Percentiles rank a stretch among this genome's conserved stretches.
Evolutionary conservation across 176 grass and related monocot genomes (phyloP).

Genomic region (Lolium multiflorum): DNA sequence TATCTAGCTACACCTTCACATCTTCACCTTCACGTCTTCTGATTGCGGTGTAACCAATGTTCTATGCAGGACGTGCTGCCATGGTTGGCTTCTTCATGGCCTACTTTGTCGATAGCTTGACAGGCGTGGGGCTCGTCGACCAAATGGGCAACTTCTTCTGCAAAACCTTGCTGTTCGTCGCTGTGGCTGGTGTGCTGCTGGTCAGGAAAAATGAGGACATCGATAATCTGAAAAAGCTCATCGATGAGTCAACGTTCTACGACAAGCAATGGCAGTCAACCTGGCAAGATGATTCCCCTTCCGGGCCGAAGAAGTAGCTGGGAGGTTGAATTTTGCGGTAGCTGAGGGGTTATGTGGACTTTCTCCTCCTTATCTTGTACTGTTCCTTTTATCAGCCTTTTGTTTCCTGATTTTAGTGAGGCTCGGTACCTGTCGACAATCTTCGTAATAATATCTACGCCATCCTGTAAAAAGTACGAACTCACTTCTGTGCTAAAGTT

Average conservation of each 20-base stretch:
- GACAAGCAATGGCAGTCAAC: constrained; percentile 98
- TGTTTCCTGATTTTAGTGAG: constrained; percentile 26
- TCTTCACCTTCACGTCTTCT: not conserved
- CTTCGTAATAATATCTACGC: constrained; percentile 10
- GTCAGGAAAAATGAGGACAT: constrained; percentile 91
- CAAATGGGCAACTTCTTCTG: constrained; percentile 95
- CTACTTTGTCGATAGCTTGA: constrained; percentile 94
- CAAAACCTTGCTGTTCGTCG: constrained; percentile 88
- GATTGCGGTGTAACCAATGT: not conserved
- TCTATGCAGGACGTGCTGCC: constrained; percentile 77
- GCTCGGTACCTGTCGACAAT: constrained; percentile 3
- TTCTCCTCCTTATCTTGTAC: constrained; percentile 24
- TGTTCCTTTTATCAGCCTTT: constrained; percentile 16
- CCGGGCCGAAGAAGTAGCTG: constrained; percentile 53
- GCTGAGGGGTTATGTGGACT: not conserved
- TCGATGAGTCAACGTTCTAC: constrained; percentile 88
- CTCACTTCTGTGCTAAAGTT: constrained; percentile 29
- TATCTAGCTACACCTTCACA: not conserved
- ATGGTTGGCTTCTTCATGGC: constrained; percentile 99
- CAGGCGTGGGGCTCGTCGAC: constrained; percentile 80
- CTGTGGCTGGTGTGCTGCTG: constrained; percentile 72
- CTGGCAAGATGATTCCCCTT: constrained; percentile 76
- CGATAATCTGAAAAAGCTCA: constrained; percentile 70
- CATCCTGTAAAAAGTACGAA: constrained; percentile 46
- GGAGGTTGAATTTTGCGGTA: not conserved